A percentile compares a stretch with the other conserved stretches of the same genome.
These are phyloP conservation scores for Lipomyces yarrowii DNA, from an alignment of 1,139 yeast species.

Conservation along the genomic window DNA sequence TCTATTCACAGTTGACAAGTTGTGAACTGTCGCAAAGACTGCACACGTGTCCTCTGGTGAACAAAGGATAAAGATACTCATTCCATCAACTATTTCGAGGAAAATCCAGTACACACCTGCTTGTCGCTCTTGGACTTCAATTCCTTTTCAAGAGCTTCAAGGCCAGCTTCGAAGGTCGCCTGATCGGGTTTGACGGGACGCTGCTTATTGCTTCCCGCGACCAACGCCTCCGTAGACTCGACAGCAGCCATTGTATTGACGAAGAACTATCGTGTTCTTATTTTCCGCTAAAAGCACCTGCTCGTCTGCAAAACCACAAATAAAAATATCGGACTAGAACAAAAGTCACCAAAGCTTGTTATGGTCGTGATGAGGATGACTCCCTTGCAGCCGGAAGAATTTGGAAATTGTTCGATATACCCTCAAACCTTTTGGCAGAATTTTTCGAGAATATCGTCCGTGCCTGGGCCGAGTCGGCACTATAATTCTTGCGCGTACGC, in stretches of 20 bases:
- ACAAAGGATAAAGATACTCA: conserved; percentile 35
- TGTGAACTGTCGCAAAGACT: conserved; percentile 25
- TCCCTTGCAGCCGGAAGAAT: background rate
- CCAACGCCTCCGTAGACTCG: background rate
- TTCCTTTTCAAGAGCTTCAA: conserved; percentile 64
- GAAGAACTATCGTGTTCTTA: background rate
- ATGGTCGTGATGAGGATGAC: background rate
- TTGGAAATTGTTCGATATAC: background rate
- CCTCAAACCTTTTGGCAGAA: background rate
- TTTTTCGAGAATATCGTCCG: background rate
- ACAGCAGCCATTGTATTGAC: background rate
- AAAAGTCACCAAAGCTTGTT: background rate
- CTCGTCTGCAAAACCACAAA: background rate
- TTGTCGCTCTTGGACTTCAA: conserved; percentile 64
- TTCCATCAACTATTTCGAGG: background rate
- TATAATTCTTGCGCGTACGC: background rate
- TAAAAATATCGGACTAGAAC: background rate
- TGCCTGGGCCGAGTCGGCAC: background rate
- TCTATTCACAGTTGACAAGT: conserved; percentile 7
- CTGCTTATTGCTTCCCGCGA: conserved; percentile 28
- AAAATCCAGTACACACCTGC: conserved; percentile 36
- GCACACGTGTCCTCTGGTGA: background rate
- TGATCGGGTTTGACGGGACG: conserved; percentile 44
- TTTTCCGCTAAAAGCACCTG: background rate
- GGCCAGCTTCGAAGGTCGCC: conserved; percentile 61